phyloP scores from a whole-genome alignment of 2,329 filamentous ascomycete species.

The Colletotrichum tabaci region DNA sequence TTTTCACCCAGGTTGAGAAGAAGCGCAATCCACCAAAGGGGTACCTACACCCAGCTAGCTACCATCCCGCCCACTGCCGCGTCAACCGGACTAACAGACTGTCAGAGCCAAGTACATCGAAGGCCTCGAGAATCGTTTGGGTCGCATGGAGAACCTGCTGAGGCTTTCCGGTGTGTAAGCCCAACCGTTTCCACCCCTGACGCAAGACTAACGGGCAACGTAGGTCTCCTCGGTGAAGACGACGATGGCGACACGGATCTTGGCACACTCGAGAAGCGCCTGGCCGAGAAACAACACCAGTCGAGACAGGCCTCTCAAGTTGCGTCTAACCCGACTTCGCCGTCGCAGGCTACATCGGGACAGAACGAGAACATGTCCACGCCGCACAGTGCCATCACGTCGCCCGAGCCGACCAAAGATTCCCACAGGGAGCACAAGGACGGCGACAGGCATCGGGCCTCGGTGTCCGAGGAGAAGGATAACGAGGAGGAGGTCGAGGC shows the following conservation, averaged over 20 bases:
- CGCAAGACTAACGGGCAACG: slow-evolving; percentile 46
- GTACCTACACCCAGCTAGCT: slow-evolving; percentile 63
- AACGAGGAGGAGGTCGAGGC: slow-evolving; percentile 83
- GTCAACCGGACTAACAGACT: slow-evolving; percentile 15
- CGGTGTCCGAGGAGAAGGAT: slow-evolving; percentile 60
- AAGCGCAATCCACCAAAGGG: slow-evolving; percentile 98
- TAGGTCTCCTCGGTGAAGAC: slow-evolving; percentile 85
- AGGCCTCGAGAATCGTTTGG: slow-evolving; percentile 92
- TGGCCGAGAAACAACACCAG: slow-evolving; percentile 70
- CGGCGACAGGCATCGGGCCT: slow-evolving; percentile 54
- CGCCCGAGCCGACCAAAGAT: slow-evolving; percentile 63
- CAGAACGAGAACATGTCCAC: slow-evolving; percentile 62
- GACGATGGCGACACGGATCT: slow-evolving; percentile 90
- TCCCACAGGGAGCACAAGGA: slow-evolving; percentile 54
- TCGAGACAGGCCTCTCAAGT: slow-evolving; percentile 66
- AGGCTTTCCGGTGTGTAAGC: slow-evolving; percentile 77
- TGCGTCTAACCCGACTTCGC: slow-evolving; percentile 66
- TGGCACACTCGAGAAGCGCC: slow-evolving; percentile 86
- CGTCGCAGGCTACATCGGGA: slow-evolving; percentile 62
- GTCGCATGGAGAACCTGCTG: slow-evolving; percentile 95
- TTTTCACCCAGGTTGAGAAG: slow-evolving; percentile 99
- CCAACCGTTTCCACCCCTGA: not conserved
- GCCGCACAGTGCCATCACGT: slow-evolving; percentile 69
- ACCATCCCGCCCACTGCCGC: not conserved
- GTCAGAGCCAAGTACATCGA: slow-evolving; percentile 96